Conservation (phyloP, 2,329 filamentous ascomycete genomes). For the Aspergillus luchuensis region DNA sequence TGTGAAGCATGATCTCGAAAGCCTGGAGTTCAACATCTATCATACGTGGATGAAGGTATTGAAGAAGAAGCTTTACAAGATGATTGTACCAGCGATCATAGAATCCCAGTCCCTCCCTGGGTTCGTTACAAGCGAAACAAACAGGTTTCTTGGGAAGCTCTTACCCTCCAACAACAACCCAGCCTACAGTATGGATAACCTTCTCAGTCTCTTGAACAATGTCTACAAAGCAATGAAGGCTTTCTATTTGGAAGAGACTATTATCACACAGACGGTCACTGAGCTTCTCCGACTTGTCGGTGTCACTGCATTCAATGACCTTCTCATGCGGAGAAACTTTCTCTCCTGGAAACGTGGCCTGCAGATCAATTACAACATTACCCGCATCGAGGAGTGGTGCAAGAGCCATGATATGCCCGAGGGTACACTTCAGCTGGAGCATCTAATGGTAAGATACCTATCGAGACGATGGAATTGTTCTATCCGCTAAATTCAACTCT, state of each 20-base stretch:
- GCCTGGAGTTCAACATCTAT: constrained; percentile 99
- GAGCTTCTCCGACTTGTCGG: constrained; percentile 91
- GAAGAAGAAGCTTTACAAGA: constrained; percentile 99
- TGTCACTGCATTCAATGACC: constrained; percentile 96
- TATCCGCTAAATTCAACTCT: constrained; percentile 6
- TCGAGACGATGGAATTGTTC: neutral
- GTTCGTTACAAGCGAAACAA: constrained; percentile 98
- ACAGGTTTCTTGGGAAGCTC: constrained; percentile 95
- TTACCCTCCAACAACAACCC: constrained; percentile 85
- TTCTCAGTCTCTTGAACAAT: constrained; percentile 91
- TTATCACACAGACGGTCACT: constrained; percentile 93
- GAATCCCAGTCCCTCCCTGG: constrained; percentile 97
- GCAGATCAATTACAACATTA: constrained; percentile 99
- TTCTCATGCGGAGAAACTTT: constrained; percentile 97
- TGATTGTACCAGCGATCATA: constrained; percentile 99
- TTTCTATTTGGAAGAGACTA: constrained; percentile 94
- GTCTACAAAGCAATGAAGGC: constrained; percentile 99
- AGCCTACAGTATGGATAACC: constrained; percentile 99
- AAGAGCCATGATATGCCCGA: constrained; percentile 99
- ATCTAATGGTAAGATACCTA: constrained; percentile 75
- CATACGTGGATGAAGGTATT: constrained; percentile 99
- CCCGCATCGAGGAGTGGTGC: constrained; percentile 98
- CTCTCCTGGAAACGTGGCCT: constrained; percentile 98
- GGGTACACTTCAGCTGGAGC: constrained; percentile 93
- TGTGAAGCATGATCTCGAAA: constrained; percentile 98